Percentiles rank a stretch among this genome's conserved stretches.
phyloP scores from a whole-genome alignment of 495 filamentous ascomycete genomes.

The Penicillium atrosanguineum region DNA sequence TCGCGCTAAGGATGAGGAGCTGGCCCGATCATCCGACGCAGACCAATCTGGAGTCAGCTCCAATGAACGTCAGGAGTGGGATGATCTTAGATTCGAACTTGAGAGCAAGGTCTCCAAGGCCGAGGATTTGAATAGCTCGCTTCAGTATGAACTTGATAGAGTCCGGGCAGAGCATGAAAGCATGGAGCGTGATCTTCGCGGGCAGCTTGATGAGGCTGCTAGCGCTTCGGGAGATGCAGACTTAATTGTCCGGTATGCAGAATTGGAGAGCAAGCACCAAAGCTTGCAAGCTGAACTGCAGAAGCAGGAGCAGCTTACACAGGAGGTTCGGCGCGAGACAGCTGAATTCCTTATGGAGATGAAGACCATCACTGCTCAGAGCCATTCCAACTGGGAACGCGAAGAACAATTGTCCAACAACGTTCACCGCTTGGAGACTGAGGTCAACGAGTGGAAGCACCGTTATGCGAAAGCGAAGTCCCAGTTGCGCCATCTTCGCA shows the following conservation, averaged over 20 bases:
- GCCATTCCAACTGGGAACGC: slow-evolving; percentile 71
- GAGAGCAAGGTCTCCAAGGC: slow-evolving; percentile 78
- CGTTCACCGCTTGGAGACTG: slow-evolving; percentile 70
- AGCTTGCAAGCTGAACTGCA: slow-evolving; percentile 66
- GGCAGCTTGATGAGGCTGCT: slow-evolving; percentile 58
- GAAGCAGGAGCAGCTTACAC: slow-evolving; percentile 79
- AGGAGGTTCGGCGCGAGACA: slow-evolving; percentile 84
- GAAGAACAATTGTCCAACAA: slow-evolving; percentile 74
- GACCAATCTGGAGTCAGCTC: slow-evolving; percentile 32
- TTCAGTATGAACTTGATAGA: slow-evolving; percentile 74
- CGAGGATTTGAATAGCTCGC: slow-evolving; percentile 69
- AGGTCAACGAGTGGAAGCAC: slow-evolving; percentile 83
- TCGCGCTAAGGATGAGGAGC: slow-evolving; percentile 56
- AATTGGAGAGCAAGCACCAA: slow-evolving; percentile 69
- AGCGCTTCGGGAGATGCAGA: slow-evolving; percentile 40
- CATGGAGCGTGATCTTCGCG: slow-evolving; percentile 60
- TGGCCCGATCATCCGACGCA: slow-evolving; percentile 39
- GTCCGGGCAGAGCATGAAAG: slow-evolving; percentile 64
- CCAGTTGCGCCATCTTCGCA: slow-evolving; percentile 76
- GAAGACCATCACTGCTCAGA: slow-evolving; percentile 78
- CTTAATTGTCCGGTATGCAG: slow-evolving; percentile 54
- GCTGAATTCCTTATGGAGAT: slow-evolving; percentile 84
- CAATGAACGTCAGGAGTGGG: slow-evolving; percentile 65
- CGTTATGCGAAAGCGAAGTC: slow-evolving; percentile 86
- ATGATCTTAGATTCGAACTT: slow-evolving; percentile 66